Percentiles rank a stretch among this genome's conserved stretches.
These are phyloP conservation scores for Mycena alexandri DNA, from an alignment of 768 basidiomycete genomes.

Conservation along the genomic window DNA sequence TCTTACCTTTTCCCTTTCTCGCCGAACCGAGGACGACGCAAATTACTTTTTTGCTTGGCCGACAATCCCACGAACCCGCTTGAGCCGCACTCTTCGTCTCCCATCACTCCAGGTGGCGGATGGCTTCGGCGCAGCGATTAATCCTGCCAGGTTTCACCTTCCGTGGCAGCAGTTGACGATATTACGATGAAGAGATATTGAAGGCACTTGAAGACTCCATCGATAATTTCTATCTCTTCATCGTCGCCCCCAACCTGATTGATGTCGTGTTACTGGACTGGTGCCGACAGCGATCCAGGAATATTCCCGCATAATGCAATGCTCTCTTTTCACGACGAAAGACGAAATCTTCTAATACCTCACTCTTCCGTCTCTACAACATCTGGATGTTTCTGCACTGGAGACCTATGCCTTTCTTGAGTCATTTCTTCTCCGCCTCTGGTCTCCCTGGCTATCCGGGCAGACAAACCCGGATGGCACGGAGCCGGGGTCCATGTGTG, in stretches of 20 bases:
- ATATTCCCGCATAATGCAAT: not conserved
- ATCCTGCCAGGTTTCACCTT: not conserved
- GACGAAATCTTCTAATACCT: not conserved
- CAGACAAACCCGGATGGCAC: too few species aligned
- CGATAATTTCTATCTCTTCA: not conserved
- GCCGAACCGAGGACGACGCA: too few species aligned
- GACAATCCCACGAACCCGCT: too few species aligned
- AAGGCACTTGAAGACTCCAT: conserved; percentile 1
- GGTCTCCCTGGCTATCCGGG: not conserved
- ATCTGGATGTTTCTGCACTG: too few species aligned
- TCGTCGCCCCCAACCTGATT: conserved; percentile 1
- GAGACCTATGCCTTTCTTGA: too few species aligned
- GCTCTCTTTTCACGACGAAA: not conserved
- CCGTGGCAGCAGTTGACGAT: conserved; percentile 3
- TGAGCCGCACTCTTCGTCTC: too few species aligned
- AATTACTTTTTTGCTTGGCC: not conserved
- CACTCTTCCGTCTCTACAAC: too few species aligned
- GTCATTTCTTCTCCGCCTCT: not conserved
- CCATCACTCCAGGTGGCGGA: too few species aligned
- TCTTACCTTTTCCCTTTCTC: not conserved
- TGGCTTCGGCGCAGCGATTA: too few species aligned
- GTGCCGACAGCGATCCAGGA: not conserved
- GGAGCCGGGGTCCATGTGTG: not conserved
- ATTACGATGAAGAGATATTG: too few species aligned
- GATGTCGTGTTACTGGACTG: not conserved